Evolutionary conservation across 805 yeast genomes (phyloP).

Genomic region (Diddensiella santjacobensis): DNA sequence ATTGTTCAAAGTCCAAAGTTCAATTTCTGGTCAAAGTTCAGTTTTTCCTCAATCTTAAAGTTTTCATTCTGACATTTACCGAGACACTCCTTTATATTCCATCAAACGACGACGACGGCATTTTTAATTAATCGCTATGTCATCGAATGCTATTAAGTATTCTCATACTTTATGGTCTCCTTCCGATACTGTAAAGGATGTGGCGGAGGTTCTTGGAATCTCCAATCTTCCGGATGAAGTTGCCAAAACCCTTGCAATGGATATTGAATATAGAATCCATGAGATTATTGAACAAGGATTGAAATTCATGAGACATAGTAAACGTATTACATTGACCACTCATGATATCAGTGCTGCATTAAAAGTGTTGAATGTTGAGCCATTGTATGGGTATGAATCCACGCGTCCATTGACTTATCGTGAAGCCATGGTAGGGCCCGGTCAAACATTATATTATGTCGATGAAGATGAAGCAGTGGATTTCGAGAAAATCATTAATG

Average conservation of each 20-base stretch:
- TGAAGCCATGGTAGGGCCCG: conserved; percentile 86
- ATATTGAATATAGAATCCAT: conserved; percentile 95
- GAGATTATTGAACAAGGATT: conserved; percentile 94
- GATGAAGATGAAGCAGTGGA: conserved; percentile 90
- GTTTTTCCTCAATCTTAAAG: no score
- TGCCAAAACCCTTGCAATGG: conserved; percentile 94
- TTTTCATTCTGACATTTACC: no score
- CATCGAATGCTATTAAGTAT: conserved; percentile 31
- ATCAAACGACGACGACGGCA: no score
- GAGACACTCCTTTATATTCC: no score
- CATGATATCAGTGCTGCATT: conserved; percentile 79
- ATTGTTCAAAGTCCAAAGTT: no score
- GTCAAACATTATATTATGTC: conserved; percentile 87
- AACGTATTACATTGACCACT: conserved; percentile 75
- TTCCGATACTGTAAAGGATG: conserved; percentile 92
- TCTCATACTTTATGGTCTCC: conserved; percentile 98
- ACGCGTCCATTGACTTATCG: conserved; percentile 68
- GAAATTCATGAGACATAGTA: conserved; percentile 92
- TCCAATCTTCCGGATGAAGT: conserved; percentile 78
- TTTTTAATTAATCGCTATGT: no score
- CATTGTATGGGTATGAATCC: conserved; percentile 82
- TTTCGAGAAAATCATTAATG: conserved; percentile 87
- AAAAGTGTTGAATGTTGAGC: conserved; percentile 85
- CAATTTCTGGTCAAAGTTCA: no score
- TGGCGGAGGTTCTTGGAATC: conserved; percentile 87